phyloP scores from a whole-genome alignment of 2,329 filamentous ascomycete species.

The Epichloe gansuensis region DNA sequence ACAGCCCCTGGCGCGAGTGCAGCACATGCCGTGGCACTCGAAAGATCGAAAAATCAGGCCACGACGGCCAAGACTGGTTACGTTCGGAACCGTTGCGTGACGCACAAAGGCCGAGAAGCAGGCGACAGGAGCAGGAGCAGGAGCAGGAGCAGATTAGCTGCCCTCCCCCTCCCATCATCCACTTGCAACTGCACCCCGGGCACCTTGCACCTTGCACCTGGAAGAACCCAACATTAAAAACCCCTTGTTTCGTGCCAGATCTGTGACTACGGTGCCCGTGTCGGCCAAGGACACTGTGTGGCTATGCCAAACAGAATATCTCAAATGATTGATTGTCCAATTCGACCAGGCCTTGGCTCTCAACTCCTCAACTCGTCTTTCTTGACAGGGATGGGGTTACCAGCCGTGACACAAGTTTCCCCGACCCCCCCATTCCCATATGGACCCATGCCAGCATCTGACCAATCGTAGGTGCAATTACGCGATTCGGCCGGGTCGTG shows the following conservation, averaged over 20 bases:
- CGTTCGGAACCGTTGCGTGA: not conserved
- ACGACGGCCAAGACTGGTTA: not conserved
- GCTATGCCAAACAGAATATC: not conserved
- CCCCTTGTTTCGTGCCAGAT: not conserved
- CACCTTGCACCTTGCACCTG: not conserved
- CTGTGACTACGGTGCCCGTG: not conserved
- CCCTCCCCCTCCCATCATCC: too few relatives aligned
- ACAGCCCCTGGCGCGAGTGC: not conserved
- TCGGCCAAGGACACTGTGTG: not conserved
- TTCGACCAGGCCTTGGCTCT: too few relatives aligned
- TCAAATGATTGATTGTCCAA: not conserved
- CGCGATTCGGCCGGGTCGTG: constrained; percentile 3
- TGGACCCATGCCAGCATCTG: not conserved
- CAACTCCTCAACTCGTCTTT: too few relatives aligned
- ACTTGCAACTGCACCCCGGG: too few relatives aligned
- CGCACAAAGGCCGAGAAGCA: not conserved
- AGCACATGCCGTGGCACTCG: not conserved
- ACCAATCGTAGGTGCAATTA: constrained; percentile 1
- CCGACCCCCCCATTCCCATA: too few relatives aligned
- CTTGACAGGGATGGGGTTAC: not conserved
- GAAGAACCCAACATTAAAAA: too few relatives aligned
- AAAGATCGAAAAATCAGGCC: not conserved
- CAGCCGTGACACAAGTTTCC: not conserved
- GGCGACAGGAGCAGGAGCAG: not conserved
- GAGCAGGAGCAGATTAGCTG: too few relatives aligned